These are phyloP conservation scores for Colletotrichum simmondsii DNA, from an alignment of 2,329 filamentous ascomycete genomes.

Conservation along the genomic window DNA sequence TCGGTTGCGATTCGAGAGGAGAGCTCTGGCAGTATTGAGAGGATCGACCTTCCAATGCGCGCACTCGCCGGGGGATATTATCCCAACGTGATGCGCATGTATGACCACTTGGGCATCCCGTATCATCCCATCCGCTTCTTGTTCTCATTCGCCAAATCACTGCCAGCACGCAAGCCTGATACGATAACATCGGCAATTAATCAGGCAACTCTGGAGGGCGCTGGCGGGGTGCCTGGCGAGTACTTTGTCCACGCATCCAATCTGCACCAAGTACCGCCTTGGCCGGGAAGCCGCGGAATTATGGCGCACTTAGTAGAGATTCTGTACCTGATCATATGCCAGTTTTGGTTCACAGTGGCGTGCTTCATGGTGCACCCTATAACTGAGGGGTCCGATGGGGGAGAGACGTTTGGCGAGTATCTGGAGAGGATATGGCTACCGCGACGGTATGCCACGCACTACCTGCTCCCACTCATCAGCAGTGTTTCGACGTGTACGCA, in stretches of 20 bases:
- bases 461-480: slow-evolving; percentile 65
- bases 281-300: slow-evolving; percentile 49
- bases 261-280: slow-evolving; percentile 58
- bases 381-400: slow-evolving; percentile 4
- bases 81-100: slow-evolving; percentile 64
- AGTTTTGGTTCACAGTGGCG: slow-evolving; percentile 64
- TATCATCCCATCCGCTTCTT: slow-evolving; percentile 63
- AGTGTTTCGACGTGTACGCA: slow-evolving; percentile 67
- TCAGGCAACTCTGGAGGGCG: too few relatives aligned
- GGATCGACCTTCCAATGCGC: slow-evolving; percentile 53
- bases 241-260: slow-evolving; percentile 68
- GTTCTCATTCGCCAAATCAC: slow-evolving; percentile 57
- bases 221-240: slow-evolving; percentile 26
- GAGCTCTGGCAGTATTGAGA: slow-evolving; percentile 43
- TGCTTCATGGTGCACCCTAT: slow-evolving; percentile 59
- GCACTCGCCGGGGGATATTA: slow-evolving; percentile 59
- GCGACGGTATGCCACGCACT: slow-evolving; percentile 56
- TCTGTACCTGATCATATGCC: slow-evolving; percentile 57
- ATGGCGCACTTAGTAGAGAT: slow-evolving; percentile 55
- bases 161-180: too few relatives aligned
- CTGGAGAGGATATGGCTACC: slow-evolving; percentile 61
- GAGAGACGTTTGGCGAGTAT: slow-evolving; percentile 62
- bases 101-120: slow-evolving; percentile 61
- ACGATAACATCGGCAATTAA: too few relatives aligned
- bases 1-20: slow-evolving; percentile 49